These are phyloP conservation scores for Thielaviopsis punctulata DNA, from an alignment of 2,329 filamentous ascomycete species.

Conservation along the genomic window DNA sequence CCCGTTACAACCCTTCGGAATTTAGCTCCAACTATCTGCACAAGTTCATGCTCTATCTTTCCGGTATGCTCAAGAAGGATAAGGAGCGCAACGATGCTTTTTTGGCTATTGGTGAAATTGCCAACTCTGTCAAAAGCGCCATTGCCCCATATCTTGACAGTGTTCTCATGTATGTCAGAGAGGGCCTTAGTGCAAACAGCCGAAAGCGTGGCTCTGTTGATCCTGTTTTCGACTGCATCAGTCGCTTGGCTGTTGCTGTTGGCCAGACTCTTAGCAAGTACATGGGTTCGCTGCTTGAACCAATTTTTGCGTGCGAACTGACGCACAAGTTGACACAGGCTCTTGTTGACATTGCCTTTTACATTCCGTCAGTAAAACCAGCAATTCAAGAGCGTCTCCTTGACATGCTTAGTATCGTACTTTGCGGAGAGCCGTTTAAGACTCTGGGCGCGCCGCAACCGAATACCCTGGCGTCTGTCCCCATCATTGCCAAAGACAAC, in stretches of 20 bases:
- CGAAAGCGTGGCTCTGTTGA: conserved; percentile 45
- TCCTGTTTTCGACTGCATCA: conserved; percentile 94
- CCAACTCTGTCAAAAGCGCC: conserved; percentile 85
- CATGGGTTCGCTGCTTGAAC: conserved; percentile 86
- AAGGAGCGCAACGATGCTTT: conserved; percentile 91
- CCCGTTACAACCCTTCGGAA: conserved; percentile 78
- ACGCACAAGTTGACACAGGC: conserved; percentile 90
- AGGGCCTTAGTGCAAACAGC: conserved; percentile 71
- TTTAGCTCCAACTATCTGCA: conserved; percentile 80
- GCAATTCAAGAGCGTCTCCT: conserved; percentile 87
- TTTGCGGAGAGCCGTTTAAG: conserved; percentile 83
- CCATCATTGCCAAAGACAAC: conserved; percentile 71
- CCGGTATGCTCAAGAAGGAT: conserved; percentile 83
- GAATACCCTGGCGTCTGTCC: conserved; percentile 64
- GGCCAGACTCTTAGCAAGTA: conserved; percentile 96
- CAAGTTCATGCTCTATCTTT: conserved; percentile 92
- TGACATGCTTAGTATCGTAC: conserved; percentile 84
- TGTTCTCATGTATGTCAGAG: conserved; percentile 82
- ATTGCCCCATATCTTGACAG: conserved; percentile 92
- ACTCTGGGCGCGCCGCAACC: conserved; percentile 75
- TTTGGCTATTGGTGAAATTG: conserved; percentile 87
- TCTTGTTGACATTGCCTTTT: conserved; percentile 95
- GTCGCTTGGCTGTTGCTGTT: conserved; percentile 84
- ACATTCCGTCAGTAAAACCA: conserved; percentile 84
- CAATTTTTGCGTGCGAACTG: conserved; percentile 91